Base-by-base conservation (phyloP, 2,329 filamentous ascomycete species). In the Colletotrichum melonis region DNA sequence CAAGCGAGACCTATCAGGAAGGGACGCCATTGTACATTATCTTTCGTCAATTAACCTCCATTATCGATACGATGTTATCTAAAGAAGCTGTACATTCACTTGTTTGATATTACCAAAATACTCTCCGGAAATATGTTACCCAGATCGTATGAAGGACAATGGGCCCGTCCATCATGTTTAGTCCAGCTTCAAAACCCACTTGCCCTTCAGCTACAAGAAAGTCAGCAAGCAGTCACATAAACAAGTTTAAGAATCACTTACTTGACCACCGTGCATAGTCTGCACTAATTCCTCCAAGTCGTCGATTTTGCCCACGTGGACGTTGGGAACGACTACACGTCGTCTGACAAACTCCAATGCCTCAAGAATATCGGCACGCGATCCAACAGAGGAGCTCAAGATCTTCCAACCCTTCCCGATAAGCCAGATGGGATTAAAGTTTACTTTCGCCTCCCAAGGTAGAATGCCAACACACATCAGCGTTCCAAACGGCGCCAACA, bases 331-430 rank as follows among this genome's bases (percentile, higher is more conserved):
- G 8, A 69, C 70, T 0, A 26, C 35, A 6, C 70, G 46, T 1
- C 70, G 81, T 60, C 73, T 76, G 1, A 86, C 83, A 74, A 86
- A 85, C 9, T 83, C 82, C 1, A 86, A 76, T 1, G 84, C 84
- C 69, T 86, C 84, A 0, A 82, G 67, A 0, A 83, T 83, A 63
- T 86, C 84, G 2, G 75, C 75, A 14, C 82, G 74, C 5, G 82
- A 84, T 0, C 84, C 84, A 0, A 84, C 82, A 8, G 79, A 58
- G 0, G 82, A 81, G 0, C 82, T 83, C 12, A 82, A 69, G 0
- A 86, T 67, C n/a, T 71, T 78, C 67, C 80, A 81, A 0, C 83
- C 83, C 3, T 76, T 77, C 7, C 79, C 78, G 14, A 86, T 82
- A 1, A 85, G 75, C 9, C 74, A 77, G 0, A 82, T 54, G 2